These are phyloP conservation scores for Otatea glauca DNA, from an alignment of 176 grass and related monocot genomes.

Conservation along the genomic window DNA sequence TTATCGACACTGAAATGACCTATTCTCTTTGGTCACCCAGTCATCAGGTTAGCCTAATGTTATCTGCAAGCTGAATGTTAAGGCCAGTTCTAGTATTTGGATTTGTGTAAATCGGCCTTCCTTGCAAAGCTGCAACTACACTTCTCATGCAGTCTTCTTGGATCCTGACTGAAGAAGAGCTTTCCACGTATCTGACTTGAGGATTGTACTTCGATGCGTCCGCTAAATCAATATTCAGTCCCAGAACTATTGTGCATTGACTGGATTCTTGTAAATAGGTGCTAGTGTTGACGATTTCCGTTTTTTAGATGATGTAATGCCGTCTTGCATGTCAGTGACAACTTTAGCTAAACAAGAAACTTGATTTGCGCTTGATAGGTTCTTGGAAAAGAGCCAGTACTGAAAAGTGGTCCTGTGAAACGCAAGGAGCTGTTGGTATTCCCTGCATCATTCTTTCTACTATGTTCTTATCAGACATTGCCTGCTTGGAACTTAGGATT, in stretches of 20 bases:
- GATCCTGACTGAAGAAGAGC: slow-evolving; percentile 8
- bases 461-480: not conserved
- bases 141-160: slow-evolving; percentile 12
- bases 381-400: not conserved
- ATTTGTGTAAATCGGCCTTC: not conserved
- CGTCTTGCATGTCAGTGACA: not conserved
- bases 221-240: not conserved
- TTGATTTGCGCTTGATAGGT: not conserved
- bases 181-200: slow-evolving; percentile 24
- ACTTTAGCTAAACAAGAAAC: not conserved
- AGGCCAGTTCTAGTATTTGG: not conserved
- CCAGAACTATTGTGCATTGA: not conserved
- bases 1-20: slow-evolving; percentile 48
- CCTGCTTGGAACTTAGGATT: not conserved
- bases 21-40: not conserved
- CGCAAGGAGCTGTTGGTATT: not conserved
- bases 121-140: not conserved
- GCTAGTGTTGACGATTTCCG: not conserved
- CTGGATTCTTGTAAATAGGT: slow-evolving; percentile 47
- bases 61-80: not conserved
- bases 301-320: slow-evolving; percentile 29
- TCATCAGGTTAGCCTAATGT: slow-evolving; percentile 21
- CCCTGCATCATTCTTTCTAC: not conserved
- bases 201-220: slow-evolving; percentile 20
- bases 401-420: not conserved